Evolutionary conservation across 257 asterid species (phyloP).

Genomic region (Ocimum tenuiflorum): DNA sequence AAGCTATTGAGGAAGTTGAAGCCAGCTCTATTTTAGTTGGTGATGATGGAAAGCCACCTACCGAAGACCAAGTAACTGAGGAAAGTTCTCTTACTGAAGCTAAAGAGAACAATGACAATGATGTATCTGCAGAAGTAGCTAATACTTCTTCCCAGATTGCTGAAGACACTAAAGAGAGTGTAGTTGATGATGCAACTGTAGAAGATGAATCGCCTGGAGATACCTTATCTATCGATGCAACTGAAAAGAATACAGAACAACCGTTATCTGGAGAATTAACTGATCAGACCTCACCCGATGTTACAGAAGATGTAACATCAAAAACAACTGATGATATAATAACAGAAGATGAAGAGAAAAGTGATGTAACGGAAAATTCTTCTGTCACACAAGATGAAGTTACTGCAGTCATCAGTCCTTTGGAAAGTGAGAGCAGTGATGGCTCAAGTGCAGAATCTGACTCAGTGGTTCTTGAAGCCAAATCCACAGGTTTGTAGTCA

Average conservation of each 20-base stretch:
- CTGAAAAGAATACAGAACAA: constrained; percentile 21
- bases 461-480: constrained; percentile 18
- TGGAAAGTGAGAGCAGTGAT: constrained; percentile 24
- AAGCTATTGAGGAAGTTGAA: constrained; percentile 32
- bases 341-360: constrained; percentile 4
- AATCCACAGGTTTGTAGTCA: constrained; percentile 37
- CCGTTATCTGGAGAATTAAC: constrained; percentile 24
- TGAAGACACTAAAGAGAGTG: constrained; percentile 24
- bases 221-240: constrained; percentile 15
- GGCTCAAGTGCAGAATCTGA: constrained; percentile 30
- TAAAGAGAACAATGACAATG: constrained; percentile 30
- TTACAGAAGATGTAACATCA: constrained; percentile 14
- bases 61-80: constrained; percentile 26
- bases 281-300: constrained; percentile 14
- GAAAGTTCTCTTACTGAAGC: constrained; percentile 35
- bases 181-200: constrained; percentile 18
- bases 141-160: constrained; percentile 26
- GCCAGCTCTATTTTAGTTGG: constrained; percentile 29
- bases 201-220: constrained; percentile 26
- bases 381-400: constrained; percentile 33
- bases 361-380: constrained; percentile 23
- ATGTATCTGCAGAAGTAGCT: constrained; percentile 21
- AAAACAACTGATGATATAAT: constrained; percentile 8
- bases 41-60: constrained; percentile 27
- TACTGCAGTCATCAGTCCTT: constrained; percentile 19